A percentile compares a stretch with the other conserved stretches of the same genome.
phyloP scores from a whole-genome alignment of 176 grass and related monocot genomes.

The Carex littledalei region DNA sequence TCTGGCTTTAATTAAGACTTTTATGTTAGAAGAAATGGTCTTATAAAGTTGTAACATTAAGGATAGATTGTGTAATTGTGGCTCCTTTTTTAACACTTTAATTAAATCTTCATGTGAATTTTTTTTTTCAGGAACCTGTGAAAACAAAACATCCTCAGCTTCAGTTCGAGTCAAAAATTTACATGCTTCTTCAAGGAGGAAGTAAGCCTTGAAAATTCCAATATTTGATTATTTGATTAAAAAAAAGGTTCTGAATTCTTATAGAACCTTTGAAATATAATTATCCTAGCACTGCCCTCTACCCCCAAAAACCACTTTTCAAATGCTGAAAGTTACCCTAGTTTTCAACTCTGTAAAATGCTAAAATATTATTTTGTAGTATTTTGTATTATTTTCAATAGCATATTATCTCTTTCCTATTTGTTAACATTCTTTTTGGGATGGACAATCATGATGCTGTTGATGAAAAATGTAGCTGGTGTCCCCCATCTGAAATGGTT shows the following conservation, averaged over 20 bases:
- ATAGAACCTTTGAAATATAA: background rate
- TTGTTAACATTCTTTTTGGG: background rate
- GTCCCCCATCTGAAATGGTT: slow-evolving; percentile 91
- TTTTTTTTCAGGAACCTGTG: slow-evolving; percentile 41
- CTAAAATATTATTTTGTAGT: background rate
- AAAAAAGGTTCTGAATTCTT: background rate
- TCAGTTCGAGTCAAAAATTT: slow-evolving; percentile 81
- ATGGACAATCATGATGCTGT: background rate
- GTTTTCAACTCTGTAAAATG: background rate
- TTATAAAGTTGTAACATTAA: too few species aligned
- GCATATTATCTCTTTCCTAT: background rate
- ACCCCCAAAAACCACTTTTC: background rate
- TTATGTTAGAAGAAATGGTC: background rate
- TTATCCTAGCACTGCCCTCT: background rate
- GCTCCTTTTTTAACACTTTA: background rate
- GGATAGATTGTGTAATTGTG: background rate
- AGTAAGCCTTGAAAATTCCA: slow-evolving; percentile 34
- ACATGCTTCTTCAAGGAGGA: slow-evolving; percentile 64
- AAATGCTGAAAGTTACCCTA: background rate
- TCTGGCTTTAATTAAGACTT: background rate
- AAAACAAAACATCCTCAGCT: slow-evolving; percentile 65
- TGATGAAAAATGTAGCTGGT: slow-evolving; percentile 49
- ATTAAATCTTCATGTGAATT: slow-evolving; percentile 3
- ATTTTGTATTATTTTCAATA: background rate
- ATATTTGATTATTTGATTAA: background rate